Percentiles rank a stretch among this genome's conserved stretches.
These are phyloP conservation scores for Erythrophleum ivorense DNA, from an alignment of 331 rosid genomes.

Conservation along the genomic window DNA sequence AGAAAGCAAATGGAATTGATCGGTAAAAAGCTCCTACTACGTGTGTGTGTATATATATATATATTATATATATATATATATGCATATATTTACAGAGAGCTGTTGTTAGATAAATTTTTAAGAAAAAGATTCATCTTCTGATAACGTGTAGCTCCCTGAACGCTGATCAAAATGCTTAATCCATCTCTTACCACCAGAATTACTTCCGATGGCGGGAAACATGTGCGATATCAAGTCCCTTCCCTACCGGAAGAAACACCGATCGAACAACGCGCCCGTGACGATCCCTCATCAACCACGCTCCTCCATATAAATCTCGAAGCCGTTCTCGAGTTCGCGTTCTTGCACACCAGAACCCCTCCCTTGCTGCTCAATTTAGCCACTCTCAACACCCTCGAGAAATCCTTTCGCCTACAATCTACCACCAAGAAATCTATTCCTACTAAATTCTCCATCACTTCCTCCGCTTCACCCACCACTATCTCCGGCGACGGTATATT, in stretches of 20 bases:
- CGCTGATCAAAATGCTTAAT: constrained; percentile 76
- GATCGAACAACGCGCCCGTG: constrained; percentile 69
- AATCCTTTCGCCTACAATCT: constrained; percentile 59
- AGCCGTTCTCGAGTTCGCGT: constrained; percentile 47
- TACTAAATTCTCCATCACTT: constrained; percentile 52
- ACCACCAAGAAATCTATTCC: constrained; percentile 90
- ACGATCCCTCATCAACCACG: constrained; percentile 53
- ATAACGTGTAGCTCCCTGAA: constrained; percentile 87
- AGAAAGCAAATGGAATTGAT: constrained; percentile 18
- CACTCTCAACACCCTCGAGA: constrained; percentile 47
- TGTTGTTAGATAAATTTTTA: no score
- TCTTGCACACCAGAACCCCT: constrained; percentile 76
- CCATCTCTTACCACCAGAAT: constrained; percentile 55
- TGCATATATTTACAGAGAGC: constrained; percentile 5
- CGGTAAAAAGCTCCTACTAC: not conserved
- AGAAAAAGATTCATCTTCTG: constrained; percentile 38
- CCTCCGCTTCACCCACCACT: constrained; percentile 76
- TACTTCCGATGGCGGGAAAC: constrained; percentile 59
- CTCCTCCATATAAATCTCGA: constrained; percentile 65
- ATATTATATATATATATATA: no score
- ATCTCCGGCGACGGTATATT: constrained; percentile 50
- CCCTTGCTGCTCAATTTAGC: constrained; percentile 70
- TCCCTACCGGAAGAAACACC: constrained; percentile 88
- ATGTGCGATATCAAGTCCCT: constrained; percentile 85
- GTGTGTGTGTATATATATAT: no score